phyloP scores from a whole-genome alignment of 2,329 filamentous ascomycete species.

The Pleurostoma richardsiae region DNA sequence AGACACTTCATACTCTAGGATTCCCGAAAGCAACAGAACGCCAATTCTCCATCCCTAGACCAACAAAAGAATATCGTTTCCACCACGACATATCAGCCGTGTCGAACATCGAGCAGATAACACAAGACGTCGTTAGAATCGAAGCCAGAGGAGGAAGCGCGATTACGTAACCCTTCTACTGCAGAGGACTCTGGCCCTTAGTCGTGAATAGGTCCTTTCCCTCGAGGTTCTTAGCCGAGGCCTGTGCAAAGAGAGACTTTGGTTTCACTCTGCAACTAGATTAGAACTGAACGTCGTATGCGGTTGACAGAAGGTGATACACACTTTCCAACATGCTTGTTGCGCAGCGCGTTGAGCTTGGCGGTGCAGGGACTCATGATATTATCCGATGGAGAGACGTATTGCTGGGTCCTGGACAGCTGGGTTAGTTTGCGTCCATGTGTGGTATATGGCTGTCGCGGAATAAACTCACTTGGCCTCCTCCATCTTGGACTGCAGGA shows the following conservation, averaged over 20 bases:
- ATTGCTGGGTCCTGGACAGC: conserved; percentile 31
- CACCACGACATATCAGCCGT: no score
- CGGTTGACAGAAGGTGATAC: conserved; percentile 20
- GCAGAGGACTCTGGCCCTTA: conserved; percentile 11
- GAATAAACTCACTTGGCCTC: conserved; percentile 52
- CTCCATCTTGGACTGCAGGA: conserved; percentile 67
- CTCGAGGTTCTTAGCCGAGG: conserved; percentile 57
- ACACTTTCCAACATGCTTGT: conserved; percentile 75
- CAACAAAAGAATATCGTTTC: no score
- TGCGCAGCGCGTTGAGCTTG: conserved; percentile 76
- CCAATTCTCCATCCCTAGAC: no score
- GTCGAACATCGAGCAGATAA: no score
- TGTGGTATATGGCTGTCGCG: conserved; percentile 14
- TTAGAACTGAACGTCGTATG: neutral
- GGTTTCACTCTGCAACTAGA: conserved; percentile 50
- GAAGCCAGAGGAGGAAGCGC: neutral
- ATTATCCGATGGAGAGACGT: conserved; percentile 80
- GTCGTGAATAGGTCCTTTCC: conserved; percentile 35
- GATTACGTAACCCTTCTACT: conserved; percentile 2
- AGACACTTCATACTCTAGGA: no score
- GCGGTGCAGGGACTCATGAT: conserved; percentile 84
- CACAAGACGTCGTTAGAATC: neutral
- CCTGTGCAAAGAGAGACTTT: conserved; percentile 63
- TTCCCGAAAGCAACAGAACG: no score
- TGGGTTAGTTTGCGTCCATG: conserved; percentile 18